phyloP scores from a whole-genome alignment of 495 filamentous ascomycete genomes.

The Patellaria atrata region DNA sequence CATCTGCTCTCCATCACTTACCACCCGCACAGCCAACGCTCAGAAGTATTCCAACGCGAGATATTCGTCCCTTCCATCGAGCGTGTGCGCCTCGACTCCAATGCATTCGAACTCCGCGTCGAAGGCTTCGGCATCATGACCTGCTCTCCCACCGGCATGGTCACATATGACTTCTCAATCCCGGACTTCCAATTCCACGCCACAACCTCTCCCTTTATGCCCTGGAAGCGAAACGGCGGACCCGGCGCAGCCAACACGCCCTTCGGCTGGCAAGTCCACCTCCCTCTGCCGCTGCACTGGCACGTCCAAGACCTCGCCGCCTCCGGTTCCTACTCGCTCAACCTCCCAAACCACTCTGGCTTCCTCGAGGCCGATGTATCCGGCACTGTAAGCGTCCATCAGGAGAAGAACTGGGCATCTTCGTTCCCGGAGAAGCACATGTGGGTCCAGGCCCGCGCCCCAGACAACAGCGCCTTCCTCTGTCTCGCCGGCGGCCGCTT shows the following conservation, averaged over 20 bases:
- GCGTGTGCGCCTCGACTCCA: conserved; percentile 9
- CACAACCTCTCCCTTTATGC: conserved; percentile 20
- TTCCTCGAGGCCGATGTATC: conserved; percentile 12
- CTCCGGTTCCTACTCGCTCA: conserved; percentile 18
- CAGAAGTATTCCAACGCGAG: conserved; percentile 23
- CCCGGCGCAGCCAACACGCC: conserved; percentile 23
- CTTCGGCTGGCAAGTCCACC: conserved; percentile 22
- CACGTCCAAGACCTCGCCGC: conserved; percentile 32
- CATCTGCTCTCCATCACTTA: conserved; percentile 35
- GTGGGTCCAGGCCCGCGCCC: conserved; percentile 28
- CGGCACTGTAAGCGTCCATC: conserved; percentile 27
- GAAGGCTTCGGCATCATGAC: conserved; percentile 20
- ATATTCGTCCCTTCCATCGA: conserved; percentile 21
- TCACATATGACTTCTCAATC: conserved; percentile 20
- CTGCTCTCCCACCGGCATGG: conserved; percentile 16
- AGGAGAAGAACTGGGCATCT: conserved; percentile 36
- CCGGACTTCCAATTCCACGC: conserved; percentile 23
- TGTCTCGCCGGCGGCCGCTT: conserved; percentile 32
- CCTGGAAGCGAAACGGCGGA: conserved; percentile 25
- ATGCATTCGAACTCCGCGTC: conserved; percentile 23
- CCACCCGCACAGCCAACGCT: conserved; percentile 22
- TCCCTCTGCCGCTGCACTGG: conserved; percentile 36
- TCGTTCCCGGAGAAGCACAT: conserved; percentile 33
- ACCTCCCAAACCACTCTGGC: conserved; percentile 2
- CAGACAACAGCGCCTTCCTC: conserved; percentile 18